These are phyloP conservation scores for Cordyceps tenuipes DNA, from an alignment of 2,329 filamentous ascomycete genomes.

Conservation along the genomic window DNA sequence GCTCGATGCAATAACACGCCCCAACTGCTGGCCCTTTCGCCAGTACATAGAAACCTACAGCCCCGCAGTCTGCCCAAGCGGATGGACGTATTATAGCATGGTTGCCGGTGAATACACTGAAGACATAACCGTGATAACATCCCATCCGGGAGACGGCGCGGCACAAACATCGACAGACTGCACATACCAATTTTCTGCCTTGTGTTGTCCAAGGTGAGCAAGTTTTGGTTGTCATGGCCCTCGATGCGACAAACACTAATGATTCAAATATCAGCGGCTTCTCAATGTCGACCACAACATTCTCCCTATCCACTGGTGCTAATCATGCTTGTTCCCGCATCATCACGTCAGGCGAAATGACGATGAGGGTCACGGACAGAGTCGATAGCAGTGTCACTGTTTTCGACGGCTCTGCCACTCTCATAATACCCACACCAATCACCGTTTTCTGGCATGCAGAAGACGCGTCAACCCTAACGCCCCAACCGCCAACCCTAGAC, in stretches of 20 bases:
- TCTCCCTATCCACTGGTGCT: neutral
- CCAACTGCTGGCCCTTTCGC: neutral
- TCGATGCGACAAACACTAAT: neutral
- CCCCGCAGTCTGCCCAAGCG: constrained; percentile 8
- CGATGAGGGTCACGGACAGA: neutral
- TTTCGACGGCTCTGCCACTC: neutral
- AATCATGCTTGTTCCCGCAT: neutral
- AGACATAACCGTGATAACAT: too few species aligned
- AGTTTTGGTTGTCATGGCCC: neutral
- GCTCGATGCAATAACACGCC: neutral
- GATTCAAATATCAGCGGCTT: neutral
- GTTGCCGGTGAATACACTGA: neutral
- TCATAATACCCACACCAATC: neutral
- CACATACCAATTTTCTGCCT: neutral
- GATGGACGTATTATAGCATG: constrained; percentile 10
- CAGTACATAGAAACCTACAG: neutral
- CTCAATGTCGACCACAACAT: neutral
- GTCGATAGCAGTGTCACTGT: neutral
- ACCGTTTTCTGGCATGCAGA: neutral
- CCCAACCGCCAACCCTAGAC: neutral
- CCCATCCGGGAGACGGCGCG: neutral
- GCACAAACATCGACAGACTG: neutral
- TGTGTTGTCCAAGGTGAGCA: constrained; percentile 5
- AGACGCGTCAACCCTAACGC: neutral
- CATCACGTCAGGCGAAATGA: neutral